Evolutionary conservation across 768 basidiomycete species (phyloP), one percentile per base, ranked within the genome.

Genomic region (Clitopilus passeckerianus): DNA sequence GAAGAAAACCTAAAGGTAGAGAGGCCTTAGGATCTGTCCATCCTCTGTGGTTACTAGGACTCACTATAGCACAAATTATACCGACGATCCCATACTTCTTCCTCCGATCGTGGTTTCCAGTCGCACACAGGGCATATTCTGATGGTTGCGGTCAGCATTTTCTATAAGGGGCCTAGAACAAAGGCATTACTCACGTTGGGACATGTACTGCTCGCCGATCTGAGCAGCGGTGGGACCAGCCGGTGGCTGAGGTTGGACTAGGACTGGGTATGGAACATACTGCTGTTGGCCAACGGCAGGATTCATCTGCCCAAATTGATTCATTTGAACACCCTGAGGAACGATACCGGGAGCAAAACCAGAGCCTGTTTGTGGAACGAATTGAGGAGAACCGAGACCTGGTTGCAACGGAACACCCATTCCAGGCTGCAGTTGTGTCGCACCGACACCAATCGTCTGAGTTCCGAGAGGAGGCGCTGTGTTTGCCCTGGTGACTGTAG

Each of bases 1-100:
- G 59, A 69, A 69, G 57, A 67, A 66, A 16, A 66, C 22, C 63
- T 68, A 15, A 52, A 6, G 8, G 4, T n/a, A 58, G 33, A 27
- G 57, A 14, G 18, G 27, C 16, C 23, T 34, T 20, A n/a, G 18
- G 20, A 7, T n/a, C 34, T 9, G 20, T 14, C 9, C n/a, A 24
- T 33, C 15, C 24, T 20, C 22, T 7, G 33, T n/a, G 7, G 4
- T 22, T 34, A 44, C 37, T 37, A 41, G 8, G 30, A 35, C 70
- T 60, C 59, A 70, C 69, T 15, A 71, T 62, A 22, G 68, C 68
- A 18, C 62, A 61, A 50, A 71, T 68, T 30, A 70, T 67, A 3
- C 69, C 69, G 56, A 58, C 58, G 30, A 67, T 50, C 34, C 69
- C 70, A 50, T 65, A 66, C 16, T 59, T 67, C 27, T 61, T 67